Evolutionary conservation across 495 filamentous ascomycete species (phyloP), one percentile per base, ranked within the genome.

Genomic region (Immersiella caudata): DNA sequence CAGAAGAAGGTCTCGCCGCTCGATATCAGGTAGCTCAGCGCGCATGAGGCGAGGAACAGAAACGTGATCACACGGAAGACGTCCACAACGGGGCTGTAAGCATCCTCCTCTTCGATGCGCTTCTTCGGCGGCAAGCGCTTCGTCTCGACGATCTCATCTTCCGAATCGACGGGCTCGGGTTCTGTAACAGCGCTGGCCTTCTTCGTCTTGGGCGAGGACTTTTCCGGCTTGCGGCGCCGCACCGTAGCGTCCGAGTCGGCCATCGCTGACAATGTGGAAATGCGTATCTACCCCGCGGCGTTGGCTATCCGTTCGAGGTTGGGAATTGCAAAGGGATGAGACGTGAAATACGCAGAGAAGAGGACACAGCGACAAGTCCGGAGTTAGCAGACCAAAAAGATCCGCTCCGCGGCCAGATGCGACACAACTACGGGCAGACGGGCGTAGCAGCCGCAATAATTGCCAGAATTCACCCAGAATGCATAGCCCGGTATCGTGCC

Each of bases 1-100:
- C 80, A 83, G 67, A 78, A 79, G 72, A 93, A 74, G 56, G 86
- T 87, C 74, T 90, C 85, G 67, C 88, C 88, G 67, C 80, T 79
- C 0, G 91, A 96, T 69, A 94, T 81, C 68, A 96, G 90, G 77
- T 93, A 97, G 78, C 90, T 93, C 55, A 94, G 82, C 4, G 86
- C 85, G 68, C 82, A 84, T 24, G 87, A 91, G 56, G 92, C 85
- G 56, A 95, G 73, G 57, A 91, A 68, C 20, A 95, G 75, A 29
- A 91, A 90, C 7, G 83, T 84, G 22, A 96, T 68, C 6, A 95
- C 81, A 64, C 94, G 89, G 61, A 95, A 73, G 60, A 94, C 78
- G 79, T 99, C 95, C 52, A 94, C 64, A 61, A 88, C 74, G 64
- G 78, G 78, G 71, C 64, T 70, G 65, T 81, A 77, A 14, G 81